Conservation (phyloP, 2,329 filamentous ascomycete genomes). For the Ophiostoma sp. region DNA sequence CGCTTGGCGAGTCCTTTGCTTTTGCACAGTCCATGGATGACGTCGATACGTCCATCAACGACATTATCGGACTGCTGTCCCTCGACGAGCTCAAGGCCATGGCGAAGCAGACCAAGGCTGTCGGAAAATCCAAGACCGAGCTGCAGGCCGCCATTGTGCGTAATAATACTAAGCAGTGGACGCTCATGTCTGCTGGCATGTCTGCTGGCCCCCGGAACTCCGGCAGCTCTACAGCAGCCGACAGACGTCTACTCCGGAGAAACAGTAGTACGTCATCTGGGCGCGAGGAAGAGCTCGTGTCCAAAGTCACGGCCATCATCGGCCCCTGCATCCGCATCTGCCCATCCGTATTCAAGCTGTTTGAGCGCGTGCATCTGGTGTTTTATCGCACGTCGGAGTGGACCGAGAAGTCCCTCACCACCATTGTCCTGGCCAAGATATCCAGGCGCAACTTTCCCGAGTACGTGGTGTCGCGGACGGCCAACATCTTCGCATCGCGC, state of each 20-base stretch:
- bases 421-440: constrained; percentile 89
- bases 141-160: constrained; percentile 67
- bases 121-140: constrained; percentile 83
- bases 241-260: not conserved
- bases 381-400: constrained; percentile 95
- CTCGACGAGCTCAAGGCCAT: constrained; percentile 81
- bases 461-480: constrained; percentile 84
- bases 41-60: constrained; percentile 70
- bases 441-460: constrained; percentile 80
- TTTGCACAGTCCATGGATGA: constrained; percentile 78
- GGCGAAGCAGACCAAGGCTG: constrained; percentile 79
- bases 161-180: constrained; percentile 67
- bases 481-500: constrained; percentile 80
- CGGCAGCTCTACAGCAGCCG: not conserved
- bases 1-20: constrained; percentile 55
- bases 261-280: constrained; percentile 30
- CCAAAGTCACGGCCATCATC: constrained; percentile 60
- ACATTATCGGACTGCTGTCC: constrained; percentile 74
- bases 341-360: constrained; percentile 66
- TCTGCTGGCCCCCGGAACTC: constrained; percentile 38
- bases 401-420: constrained; percentile 94
- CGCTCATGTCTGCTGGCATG: constrained; percentile 58
- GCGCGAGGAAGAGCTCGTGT: constrained; percentile 14
- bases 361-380: constrained; percentile 89
- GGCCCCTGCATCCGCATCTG: constrained; percentile 83